Evolutionary conservation across 345 rosid species (phyloP).

Genomic region (Citrus maxima): DNA sequence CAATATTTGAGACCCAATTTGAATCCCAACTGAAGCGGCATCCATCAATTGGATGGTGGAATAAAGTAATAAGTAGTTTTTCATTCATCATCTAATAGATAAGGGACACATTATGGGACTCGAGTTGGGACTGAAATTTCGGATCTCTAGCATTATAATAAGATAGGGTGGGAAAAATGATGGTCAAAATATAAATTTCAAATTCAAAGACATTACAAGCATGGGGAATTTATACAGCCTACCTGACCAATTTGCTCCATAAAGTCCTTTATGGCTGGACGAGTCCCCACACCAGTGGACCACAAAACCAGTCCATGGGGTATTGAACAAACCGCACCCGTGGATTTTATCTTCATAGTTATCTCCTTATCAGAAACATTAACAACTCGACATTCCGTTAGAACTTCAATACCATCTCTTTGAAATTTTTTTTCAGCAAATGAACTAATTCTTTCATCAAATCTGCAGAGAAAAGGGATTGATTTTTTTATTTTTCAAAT

Average conservation of each 20-base stretch:
- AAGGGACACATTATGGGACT: too few relatives aligned
- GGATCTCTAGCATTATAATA: not conserved
- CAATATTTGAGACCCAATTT: too few relatives aligned
- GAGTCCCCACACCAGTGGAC: constrained; percentile 91
- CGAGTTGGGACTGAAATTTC: too few relatives aligned
- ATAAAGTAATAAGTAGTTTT: too few relatives aligned
- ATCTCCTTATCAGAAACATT: constrained; percentile 71
- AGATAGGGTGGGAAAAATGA: not conserved
- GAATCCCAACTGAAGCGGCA: too few relatives aligned
- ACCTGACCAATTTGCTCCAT: constrained; percentile 97
- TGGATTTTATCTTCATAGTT: constrained; percentile 61
- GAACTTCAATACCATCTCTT: constrained; percentile 83
- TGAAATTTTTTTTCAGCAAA: constrained; percentile 83
- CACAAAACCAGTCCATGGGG: constrained; percentile 91
- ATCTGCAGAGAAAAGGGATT: constrained; percentile 37
- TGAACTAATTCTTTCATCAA: constrained; percentile 84
- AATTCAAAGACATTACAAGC: not conserved
- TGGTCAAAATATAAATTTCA: not conserved
- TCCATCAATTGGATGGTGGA: too few relatives aligned
- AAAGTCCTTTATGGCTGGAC: constrained; percentile 70
- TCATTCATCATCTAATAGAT: too few relatives aligned
- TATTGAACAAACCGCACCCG: constrained; percentile 49
- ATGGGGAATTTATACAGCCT: not conserved
- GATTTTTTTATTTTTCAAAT: not conserved
- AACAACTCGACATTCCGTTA: constrained; percentile 79